Conservation (phyloP, 345 rosid species). For the Sapria himalayana region DNA sequence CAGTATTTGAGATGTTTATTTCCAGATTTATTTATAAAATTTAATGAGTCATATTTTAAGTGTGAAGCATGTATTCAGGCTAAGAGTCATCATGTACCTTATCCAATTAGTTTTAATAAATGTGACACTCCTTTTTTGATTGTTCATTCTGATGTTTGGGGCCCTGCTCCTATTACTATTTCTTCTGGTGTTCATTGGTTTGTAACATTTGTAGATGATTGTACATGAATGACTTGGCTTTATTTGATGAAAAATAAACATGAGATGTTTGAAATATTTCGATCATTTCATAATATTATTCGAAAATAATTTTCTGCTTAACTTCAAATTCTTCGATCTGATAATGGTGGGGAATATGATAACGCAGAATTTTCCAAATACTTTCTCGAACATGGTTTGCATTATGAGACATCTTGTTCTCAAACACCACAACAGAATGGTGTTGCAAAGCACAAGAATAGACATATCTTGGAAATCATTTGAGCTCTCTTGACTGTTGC, state of each 20-base stretch:
- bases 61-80: not conserved
- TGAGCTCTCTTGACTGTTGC: not conserved
- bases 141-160: constrained; percentile 2
- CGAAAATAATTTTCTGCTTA: not conserved
- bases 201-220: constrained; percentile 7
- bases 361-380: not conserved
- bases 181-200: not conserved
- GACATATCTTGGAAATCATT: not conserved
- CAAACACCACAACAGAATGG: not conserved
- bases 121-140: not conserved
- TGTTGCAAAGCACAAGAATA: not conserved
- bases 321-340: not conserved
- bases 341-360: not conserved
- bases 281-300: not conserved
- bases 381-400: not conserved
- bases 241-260: not conserved
- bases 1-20: constrained; percentile 1
- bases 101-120: not conserved
- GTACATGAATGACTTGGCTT: not conserved
- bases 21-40: not conserved
- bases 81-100: constrained; percentile 1
- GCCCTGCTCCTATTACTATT: not conserved
- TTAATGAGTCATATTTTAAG: not conserved
- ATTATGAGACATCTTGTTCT: not conserved
- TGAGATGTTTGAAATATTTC: not conserved